Conservation (phyloP, 108 stramenopile species). For the Aurantiochytrium sp. region DNA sequence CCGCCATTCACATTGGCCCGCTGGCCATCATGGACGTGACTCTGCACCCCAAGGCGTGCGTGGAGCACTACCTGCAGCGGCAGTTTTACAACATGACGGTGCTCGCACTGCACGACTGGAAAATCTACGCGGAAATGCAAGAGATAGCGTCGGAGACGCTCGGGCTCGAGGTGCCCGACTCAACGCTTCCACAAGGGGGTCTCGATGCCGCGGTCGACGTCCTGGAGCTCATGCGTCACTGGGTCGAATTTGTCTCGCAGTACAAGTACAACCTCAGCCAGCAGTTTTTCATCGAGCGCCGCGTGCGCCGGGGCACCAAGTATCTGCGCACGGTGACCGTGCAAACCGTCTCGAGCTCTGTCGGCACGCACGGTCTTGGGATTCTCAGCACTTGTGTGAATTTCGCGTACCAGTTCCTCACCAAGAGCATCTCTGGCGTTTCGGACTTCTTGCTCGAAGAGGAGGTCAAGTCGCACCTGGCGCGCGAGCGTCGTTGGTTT, state of each 20-base stretch:
- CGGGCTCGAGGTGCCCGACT: slow-evolving; percentile 53
- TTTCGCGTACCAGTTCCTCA: slow-evolving; percentile 61
- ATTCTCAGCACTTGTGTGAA: slow-evolving; percentile 61
- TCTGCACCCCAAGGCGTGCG: slow-evolving; percentile 16
- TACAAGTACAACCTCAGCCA: slow-evolving; percentile 68
- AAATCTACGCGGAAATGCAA: slow-evolving; percentile 63
- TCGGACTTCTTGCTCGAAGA: slow-evolving; percentile 58
- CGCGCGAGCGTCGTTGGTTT: slow-evolving; percentile 60
- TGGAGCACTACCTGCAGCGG: slow-evolving; percentile 40
- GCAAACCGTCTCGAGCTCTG: slow-evolving; percentile 39
- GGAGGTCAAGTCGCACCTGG: slow-evolving; percentile 49
- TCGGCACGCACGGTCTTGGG: slow-evolving; percentile 66
- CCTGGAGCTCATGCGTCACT: slow-evolving; percentile 61
- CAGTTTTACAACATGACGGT: slow-evolving; percentile 64
- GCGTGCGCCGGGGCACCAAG: slow-evolving; percentile 51
- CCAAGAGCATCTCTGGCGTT: slow-evolving; percentile 32
- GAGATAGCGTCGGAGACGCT: slow-evolving; percentile 52
- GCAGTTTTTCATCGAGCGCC: slow-evolving; percentile 63
- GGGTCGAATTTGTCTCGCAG: slow-evolving; percentile 51
- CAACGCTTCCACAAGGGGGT: slow-evolving; percentile 57
- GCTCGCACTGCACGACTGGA: slow-evolving; percentile 64
- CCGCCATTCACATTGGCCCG: background rate
- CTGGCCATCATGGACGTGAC: slow-evolving; percentile 29
- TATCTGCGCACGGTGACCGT: slow-evolving; percentile 54
- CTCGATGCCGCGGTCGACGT: slow-evolving; percentile 62